A percentile compares a stretch with the other conserved stretches of the same genome.
These are phyloP conservation scores for Xylariaceae sp. DNA, from an alignment of 2,329 filamentous ascomycete species.

Conservation along the genomic window DNA sequence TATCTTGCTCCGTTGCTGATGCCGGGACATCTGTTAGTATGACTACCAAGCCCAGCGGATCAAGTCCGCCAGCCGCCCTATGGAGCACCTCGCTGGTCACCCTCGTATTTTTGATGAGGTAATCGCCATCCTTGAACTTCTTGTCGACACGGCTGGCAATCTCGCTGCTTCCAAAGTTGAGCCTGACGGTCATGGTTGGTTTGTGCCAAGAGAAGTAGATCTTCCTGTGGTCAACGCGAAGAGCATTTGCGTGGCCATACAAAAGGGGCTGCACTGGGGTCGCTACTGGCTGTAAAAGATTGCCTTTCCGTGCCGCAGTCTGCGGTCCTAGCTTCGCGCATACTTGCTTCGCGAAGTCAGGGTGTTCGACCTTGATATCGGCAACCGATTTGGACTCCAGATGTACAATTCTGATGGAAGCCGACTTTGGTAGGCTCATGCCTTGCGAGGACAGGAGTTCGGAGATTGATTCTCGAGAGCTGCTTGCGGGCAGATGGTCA, in stretches of 20 bases:
- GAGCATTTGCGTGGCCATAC: slow-evolving; percentile 23
- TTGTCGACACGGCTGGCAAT: slow-evolving; percentile 19
- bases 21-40: slow-evolving; percentile 23
- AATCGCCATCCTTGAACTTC: slow-evolving; percentile 21
- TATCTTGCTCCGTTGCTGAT: slow-evolving; percentile 12
- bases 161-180: slow-evolving; percentile 25
- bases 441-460: slow-evolving; percentile 17
- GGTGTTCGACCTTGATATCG: slow-evolving; percentile 24
- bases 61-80: background rate
- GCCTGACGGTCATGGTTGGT: slow-evolving; percentile 23
- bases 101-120: slow-evolving; percentile 19
- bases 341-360: slow-evolving; percentile 23
- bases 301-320: background rate
- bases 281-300: background rate
- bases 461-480: slow-evolving; percentile 16
- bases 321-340: slow-evolving; percentile 10
- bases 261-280: slow-evolving; percentile 13
- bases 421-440: slow-evolving; percentile 6
- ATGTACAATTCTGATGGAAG: slow-evolving; percentile 13
- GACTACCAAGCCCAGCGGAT: slow-evolving; percentile 21
- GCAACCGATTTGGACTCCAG: slow-evolving; percentile 14
- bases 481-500: slow-evolving; percentile 23
- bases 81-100: slow-evolving; percentile 12
- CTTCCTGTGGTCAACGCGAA: slow-evolving; percentile 32
- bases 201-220: slow-evolving; percentile 36